These are phyloP conservation scores for Peronospora farinosa DNA, from an alignment of 352 stramenopile species.

Conservation along the genomic window DNA sequence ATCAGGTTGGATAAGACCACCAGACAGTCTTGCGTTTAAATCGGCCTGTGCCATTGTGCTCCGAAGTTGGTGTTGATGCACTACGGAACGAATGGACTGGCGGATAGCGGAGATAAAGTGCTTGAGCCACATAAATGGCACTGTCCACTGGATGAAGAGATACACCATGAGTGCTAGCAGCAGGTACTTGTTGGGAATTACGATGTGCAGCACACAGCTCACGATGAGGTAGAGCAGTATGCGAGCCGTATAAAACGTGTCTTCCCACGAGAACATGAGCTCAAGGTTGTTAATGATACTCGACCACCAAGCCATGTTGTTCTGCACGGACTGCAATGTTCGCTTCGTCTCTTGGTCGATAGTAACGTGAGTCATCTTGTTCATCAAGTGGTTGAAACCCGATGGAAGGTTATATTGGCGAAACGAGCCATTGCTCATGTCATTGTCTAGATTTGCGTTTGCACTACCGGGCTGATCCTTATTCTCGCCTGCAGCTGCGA, in stretches of 20 bases:
- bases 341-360: constrained; percentile 79
- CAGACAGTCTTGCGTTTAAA: constrained; percentile 27
- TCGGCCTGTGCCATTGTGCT: constrained; percentile 59
- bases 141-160: constrained; percentile 75
- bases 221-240: constrained; percentile 78
- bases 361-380: constrained; percentile 86
- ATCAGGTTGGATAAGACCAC: constrained; percentile 29
- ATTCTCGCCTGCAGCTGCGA: constrained; percentile 38
- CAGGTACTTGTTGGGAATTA: constrained; percentile 82
- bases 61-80: constrained; percentile 72
- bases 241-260: constrained; percentile 80
- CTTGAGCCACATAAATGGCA: constrained; percentile 67
- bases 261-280: constrained; percentile 86
- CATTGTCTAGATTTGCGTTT: constrained; percentile 19
- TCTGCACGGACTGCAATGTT: constrained; percentile 80
- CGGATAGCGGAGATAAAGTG: constrained; percentile 62
- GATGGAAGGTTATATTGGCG: constrained; percentile 75
- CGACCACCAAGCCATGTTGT: constrained; percentile 87
- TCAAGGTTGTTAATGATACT: constrained; percentile 77
- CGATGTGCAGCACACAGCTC: constrained; percentile 78
- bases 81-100: constrained; percentile 55
- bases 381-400: constrained; percentile 84
- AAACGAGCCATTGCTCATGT: constrained; percentile 47
- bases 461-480: constrained; percentile 33
- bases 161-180: constrained; percentile 70